These are phyloP conservation scores for Durotheca rogersii DNA, from an alignment of 495 filamentous ascomycete genomes.

Conservation along the genomic window DNA sequence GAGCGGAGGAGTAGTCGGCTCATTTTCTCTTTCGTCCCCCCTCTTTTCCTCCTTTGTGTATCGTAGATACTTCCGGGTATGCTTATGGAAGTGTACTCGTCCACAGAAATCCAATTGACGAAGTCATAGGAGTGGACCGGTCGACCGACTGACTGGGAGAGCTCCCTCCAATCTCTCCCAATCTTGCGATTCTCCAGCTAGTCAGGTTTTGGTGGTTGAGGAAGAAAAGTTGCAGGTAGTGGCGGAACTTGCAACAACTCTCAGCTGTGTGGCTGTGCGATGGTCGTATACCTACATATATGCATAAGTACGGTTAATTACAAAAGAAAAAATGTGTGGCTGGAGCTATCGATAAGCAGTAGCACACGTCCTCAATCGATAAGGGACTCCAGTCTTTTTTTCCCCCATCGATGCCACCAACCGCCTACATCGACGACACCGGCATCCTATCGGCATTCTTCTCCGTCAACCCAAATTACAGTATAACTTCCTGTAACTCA, in stretches of 20 bases:
- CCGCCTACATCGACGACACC: too few species aligned
- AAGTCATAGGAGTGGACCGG: too few species aligned
- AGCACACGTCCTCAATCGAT: constrained; percentile 21
- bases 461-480: too few species aligned
- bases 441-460: too few species aligned
- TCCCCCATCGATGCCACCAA: constrained; percentile 2
- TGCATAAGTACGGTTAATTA: too few species aligned
- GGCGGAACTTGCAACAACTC: too few species aligned
- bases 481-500: too few species aligned
- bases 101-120: constrained; percentile 6
- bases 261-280: neutral
- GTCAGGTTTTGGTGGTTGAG: neutral
- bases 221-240: constrained; percentile 33
- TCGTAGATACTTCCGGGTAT: too few species aligned
- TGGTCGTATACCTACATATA: neutral
- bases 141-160: too few species aligned
- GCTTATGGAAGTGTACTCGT: too few species aligned
- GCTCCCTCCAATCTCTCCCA: too few species aligned
- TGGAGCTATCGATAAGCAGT: constrained; percentile 22
- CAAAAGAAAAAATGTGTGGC: constrained; percentile 24
- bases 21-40: constrained; percentile 29
- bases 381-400: constrained; percentile 27
- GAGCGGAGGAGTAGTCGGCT: constrained; percentile 50
- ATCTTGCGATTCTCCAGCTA: too few species aligned
- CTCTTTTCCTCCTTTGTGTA: neutral